Percentiles rank a stretch among this genome's conserved stretches.
phyloP scores from a whole-genome alignment of 2,329 filamentous ascomycete genomes.

The Mycocentrospora acerina region DNA sequence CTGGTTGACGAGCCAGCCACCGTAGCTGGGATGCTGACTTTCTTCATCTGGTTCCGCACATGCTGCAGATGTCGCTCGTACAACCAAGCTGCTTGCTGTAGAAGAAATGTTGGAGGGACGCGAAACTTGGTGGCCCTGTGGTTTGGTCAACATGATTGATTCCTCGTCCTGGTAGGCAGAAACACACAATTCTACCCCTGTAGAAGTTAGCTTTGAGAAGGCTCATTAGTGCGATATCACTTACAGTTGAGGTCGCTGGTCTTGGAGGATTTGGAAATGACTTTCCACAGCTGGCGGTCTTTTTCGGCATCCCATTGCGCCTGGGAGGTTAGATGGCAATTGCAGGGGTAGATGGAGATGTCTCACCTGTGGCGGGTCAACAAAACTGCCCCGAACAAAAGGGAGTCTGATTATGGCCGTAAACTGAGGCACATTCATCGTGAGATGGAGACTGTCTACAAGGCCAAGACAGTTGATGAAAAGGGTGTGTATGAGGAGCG shows the following conservation, averaged over 20 bases:
- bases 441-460: constrained; percentile 1
- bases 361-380: constrained; percentile 82
- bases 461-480: constrained; percentile 6
- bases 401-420: constrained; percentile 90
- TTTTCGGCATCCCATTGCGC: constrained; percentile 86
- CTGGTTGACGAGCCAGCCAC: constrained; percentile 53
- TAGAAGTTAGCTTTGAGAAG: constrained; percentile 1
- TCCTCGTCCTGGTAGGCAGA: background rate
- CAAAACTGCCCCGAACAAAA: constrained; percentile 81
- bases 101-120: constrained; percentile 82
- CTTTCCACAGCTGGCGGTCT: constrained; percentile 86
- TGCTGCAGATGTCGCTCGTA: constrained; percentile 90
- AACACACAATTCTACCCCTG: constrained; percentile 75
- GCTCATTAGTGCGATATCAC: constrained; percentile 2
- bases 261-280: constrained; percentile 78
- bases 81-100: constrained; percentile 91
- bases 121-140: constrained; percentile 70
- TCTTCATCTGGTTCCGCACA: constrained; percentile 86
- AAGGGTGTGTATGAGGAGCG: background rate
- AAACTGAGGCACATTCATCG: constrained; percentile 44
- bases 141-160: constrained; percentile 6
- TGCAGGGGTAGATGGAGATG: background rate
- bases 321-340: constrained; percentile 48
- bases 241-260: constrained; percentile 83
- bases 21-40: constrained; percentile 61